A percentile compares a stretch with the other conserved stretches of the same genome.
Conservation (phyloP, 495 filamentous ascomycete species). For the Aspergillus hancockii region DNA sequence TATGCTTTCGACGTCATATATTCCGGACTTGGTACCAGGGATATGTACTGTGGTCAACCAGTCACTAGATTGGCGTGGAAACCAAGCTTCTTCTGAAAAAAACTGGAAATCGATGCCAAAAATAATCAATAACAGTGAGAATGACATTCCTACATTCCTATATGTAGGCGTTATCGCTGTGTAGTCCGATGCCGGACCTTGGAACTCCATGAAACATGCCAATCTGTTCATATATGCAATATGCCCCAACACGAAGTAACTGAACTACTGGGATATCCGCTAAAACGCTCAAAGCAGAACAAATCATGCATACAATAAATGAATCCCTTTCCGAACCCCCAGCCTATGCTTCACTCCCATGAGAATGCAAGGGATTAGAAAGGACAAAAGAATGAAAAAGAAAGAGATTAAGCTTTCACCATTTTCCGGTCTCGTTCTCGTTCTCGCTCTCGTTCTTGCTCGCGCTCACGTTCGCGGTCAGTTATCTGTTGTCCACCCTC, state of each 20-base stretch:
- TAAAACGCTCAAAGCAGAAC: conserved; percentile 23
- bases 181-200: neutral
- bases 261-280: conserved; percentile 37
- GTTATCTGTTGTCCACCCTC: conserved; percentile 27
- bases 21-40: no score
- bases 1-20: no score
- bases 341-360: neutral
- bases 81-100: no score
- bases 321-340: neutral
- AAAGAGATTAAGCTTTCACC: conserved; percentile 23
- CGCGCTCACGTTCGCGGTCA: conserved; percentile 28
- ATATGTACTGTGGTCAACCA: no score
- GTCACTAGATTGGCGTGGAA: no score
- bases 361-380: conserved; percentile 2
- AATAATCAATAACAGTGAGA: no score
- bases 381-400: neutral
- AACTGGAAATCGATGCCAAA: no score
- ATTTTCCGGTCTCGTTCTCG: conserved; percentile 30
- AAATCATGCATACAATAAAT: conserved; percentile 11
- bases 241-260: conserved; percentile 7
- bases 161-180: no score
- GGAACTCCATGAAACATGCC: neutral
- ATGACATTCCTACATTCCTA: no score
- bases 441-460: conserved; percentile 21
- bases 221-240: conserved; percentile 11